Base-by-base conservation (phyloP, 2,329 filamentous ascomycete genomes). In the Coniochaeta pulveracea region DNA sequence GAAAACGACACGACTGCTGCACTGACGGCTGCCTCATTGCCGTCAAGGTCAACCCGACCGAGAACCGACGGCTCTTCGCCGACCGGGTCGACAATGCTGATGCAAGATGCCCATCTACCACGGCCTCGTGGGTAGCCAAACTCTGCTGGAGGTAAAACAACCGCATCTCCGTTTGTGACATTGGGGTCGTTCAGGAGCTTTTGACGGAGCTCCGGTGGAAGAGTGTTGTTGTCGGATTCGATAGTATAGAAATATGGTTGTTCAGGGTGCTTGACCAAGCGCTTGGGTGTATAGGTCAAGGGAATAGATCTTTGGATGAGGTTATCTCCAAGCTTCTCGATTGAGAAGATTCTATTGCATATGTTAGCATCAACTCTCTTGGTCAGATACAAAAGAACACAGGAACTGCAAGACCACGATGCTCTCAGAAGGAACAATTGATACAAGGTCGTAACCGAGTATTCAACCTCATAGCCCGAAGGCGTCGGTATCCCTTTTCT, bases 371-470 rank as follows among this genome's bases (percentile, higher is more conserved):
- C 12, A 43, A 37, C 31, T 24, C 17, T 11, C 27, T 15, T 6
- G 10, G 14, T 23, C 11, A 23, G 26, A 33, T 19, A 22, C 22
- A 35, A 24, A 34, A 33, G 11, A 30, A 22, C 6, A 3, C 8
- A 19, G 16, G 15, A 22, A n/a, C 18, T 19, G 33, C 25, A 33
- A 47, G 49, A 21, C n/a, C 34, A 36, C 44, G 36, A 44, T 50
- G 57, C 56, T 61, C 55, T 93, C 86, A 93, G 86, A 77, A 93
- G 85, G 85, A 93, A 93, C 86, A 93, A 93, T 93, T 93, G 85
- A 78, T 70, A 68, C 52, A 44, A 43, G 40, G 33, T 33, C n/a
- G n/a, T n/a, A 26, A 23, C 39, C 66, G 65, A 65, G 60, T 68
- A 61, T 59, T 58, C 44, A 57, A 56, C 69, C 69, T 76, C 70